phyloP scores from a whole-genome alignment of 306 rosid species.

The Sechiopsis laciniata region DNA sequence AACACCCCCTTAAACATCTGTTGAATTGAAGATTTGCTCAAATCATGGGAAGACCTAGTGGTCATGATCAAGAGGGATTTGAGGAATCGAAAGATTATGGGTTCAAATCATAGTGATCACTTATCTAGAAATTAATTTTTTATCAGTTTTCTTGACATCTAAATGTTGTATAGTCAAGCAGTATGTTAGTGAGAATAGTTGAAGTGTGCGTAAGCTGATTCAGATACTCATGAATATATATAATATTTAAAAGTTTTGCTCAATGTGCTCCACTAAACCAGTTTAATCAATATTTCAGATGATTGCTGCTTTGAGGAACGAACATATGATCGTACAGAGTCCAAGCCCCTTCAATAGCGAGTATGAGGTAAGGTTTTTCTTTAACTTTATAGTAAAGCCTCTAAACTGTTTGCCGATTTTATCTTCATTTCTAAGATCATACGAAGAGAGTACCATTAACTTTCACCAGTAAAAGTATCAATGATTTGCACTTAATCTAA shows the following conservation, averaged over 20 bases:
- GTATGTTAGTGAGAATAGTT: no score
- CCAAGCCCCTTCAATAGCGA: constrained; percentile 76
- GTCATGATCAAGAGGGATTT: no score
- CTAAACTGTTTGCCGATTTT: neutral
- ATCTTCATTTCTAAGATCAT: neutral
- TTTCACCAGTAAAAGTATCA: constrained; percentile 2
- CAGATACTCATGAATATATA: no score
- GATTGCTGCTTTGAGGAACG: constrained; percentile 85
- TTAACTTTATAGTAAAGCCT: constrained; percentile 5
- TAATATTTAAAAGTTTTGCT: neutral
- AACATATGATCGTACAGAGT: constrained; percentile 38
- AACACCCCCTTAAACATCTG: no score
- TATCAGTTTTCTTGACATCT: no score
- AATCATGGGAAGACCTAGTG: no score
- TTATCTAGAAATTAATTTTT: no score
- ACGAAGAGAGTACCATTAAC: neutral
- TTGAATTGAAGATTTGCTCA: no score
- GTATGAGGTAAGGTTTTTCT: constrained; percentile 57
- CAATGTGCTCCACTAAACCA: constrained; percentile 10
- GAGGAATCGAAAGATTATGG: no score
- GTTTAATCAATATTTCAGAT: constrained; percentile 48
- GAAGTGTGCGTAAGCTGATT: no score
- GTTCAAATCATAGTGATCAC: no score
- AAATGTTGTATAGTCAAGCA: no score
- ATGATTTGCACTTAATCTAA: neutral